These are phyloP conservation scores for Porogramme epimiltina DNA, from an alignment of 1,284 basidiomycete species.

Conservation along the genomic window DNA sequence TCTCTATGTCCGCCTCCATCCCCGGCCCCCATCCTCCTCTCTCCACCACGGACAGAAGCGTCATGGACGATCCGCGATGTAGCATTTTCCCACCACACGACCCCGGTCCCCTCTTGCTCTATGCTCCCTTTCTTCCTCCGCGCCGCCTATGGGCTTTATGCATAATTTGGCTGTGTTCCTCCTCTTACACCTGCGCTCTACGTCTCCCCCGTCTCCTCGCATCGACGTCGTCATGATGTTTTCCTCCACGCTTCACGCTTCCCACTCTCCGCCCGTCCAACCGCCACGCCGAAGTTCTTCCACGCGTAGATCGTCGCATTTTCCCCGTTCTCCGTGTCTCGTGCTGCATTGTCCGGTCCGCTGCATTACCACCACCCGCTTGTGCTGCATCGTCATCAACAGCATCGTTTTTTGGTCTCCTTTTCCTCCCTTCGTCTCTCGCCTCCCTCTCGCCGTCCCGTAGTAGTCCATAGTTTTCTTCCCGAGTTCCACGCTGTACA, in stretches of 20 bases:
- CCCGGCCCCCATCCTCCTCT: conserved; percentile 10
- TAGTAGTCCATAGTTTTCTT: conserved; percentile 3
- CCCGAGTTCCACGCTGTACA: conserved; percentile 19
- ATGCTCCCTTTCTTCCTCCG: conserved; percentile 1
- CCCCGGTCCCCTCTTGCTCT: conserved; percentile 5
- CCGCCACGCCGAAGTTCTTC: conserved; percentile 15
- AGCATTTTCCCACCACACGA: conserved; percentile 13
- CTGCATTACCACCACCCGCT: conserved; percentile 13
- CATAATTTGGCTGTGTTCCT: conserved; percentile 20
- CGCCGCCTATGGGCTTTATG: conserved; percentile 19
- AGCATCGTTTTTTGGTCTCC: conserved; percentile 10
- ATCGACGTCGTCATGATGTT: conserved; percentile 17
- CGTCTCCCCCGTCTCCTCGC: not conserved
- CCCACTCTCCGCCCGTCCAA: not conserved
- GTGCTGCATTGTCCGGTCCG: conserved; percentile 21
- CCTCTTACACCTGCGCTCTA: conserved; percentile 6
- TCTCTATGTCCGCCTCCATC: conserved; percentile 9
- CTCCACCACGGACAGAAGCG: conserved; percentile 21
- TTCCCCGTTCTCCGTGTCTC: conserved; percentile 3
- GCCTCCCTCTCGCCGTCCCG: conserved; percentile 8
- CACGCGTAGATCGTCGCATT: conserved; percentile 22
- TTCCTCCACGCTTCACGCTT: conserved; percentile 10
- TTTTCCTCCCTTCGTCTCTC: conserved; percentile 6
- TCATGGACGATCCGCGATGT: conserved; percentile 25
- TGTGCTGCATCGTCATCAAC: conserved; percentile 22